Conservation (phyloP, 2,329 filamentous ascomycete species). For the Colletotrichum lini region DNA sequence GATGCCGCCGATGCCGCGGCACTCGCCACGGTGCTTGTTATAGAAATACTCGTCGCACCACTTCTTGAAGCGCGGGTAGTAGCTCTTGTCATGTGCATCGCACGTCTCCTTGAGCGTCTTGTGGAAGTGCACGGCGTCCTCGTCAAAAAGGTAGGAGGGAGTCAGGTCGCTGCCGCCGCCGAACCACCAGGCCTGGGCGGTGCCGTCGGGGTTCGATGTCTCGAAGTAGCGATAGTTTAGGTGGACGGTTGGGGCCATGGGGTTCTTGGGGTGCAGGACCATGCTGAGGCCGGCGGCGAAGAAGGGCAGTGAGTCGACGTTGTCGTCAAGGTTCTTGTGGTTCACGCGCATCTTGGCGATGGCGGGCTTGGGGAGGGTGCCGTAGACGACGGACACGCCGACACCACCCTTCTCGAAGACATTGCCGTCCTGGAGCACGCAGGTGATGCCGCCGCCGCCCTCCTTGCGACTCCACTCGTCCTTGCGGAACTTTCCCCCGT, state of each 20-base stretch:
- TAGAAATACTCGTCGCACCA: constrained; percentile 99
- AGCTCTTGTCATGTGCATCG: constrained; percentile 91
- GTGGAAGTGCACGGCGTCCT: constrained; percentile 98
- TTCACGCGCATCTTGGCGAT: constrained; percentile 95
- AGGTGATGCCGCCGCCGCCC: constrained; percentile 93
- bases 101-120: constrained; percentile 92
- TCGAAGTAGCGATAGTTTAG: constrained; percentile 99
- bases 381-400: constrained; percentile 95
- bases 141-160: constrained; percentile 93
- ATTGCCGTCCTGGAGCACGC: constrained; percentile 94
- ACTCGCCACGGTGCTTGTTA: constrained; percentile 91
- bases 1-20: constrained; percentile 92
- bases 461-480: constrained; percentile 91
- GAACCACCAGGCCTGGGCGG: constrained; percentile 95
- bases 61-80: constrained; percentile 95
- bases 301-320: constrained; percentile 88
- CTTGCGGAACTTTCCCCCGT: constrained; percentile 84
- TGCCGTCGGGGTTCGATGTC: constrained; percentile 87
- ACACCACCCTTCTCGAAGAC: constrained; percentile 99
- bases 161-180: constrained; percentile 96
- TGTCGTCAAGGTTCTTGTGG: constrained; percentile 88
- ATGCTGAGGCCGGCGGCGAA: constrained; percentile 95
- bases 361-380: constrained; percentile 86
- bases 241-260: constrained; percentile 97
- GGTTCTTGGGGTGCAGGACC: constrained; percentile 93